phyloP scores from a whole-genome alignment of 306 rosid genomes.

The Vicia sativa region DNA sequence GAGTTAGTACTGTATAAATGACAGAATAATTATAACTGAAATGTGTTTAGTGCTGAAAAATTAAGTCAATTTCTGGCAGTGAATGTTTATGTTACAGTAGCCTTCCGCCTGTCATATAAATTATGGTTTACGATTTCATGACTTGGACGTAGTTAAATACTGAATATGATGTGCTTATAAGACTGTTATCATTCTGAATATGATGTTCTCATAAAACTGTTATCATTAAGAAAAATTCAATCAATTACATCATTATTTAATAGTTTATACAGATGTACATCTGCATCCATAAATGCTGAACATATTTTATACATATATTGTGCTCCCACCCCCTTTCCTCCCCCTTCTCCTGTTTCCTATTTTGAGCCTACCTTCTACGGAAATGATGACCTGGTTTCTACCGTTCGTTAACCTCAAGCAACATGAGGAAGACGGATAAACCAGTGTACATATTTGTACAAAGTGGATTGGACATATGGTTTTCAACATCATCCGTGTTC shows the following conservation, averaged over 20 bases:
- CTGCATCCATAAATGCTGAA: constrained; percentile 22
- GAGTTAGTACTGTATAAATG: constrained; percentile 5
- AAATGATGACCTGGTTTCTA: constrained; percentile 6
- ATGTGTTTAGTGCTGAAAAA: constrained; percentile 25
- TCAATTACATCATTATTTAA: constrained; percentile 16
- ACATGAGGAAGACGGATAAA: constrained; percentile 24
- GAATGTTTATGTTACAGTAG: constrained; percentile 4
- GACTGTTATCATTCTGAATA: neutral
- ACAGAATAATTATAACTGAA: constrained; percentile 13
- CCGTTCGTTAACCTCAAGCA: constrained; percentile 32
- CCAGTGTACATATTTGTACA: constrained; percentile 36
- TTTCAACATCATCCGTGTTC: constrained; percentile 46
- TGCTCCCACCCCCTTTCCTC: neutral
- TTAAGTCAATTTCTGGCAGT: neutral
- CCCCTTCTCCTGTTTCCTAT: neutral
- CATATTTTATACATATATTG: constrained; percentile 10
- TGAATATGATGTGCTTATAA: neutral
- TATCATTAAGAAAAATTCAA: neutral
- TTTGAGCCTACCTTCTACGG: constrained; percentile 26
- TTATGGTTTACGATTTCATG: neutral
- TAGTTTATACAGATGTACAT: constrained; percentile 25
- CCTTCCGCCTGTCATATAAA: constrained; percentile 3
- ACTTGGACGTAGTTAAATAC: constrained; percentile 1
- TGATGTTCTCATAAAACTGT: neutral
- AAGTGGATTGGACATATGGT: neutral